A percentile compares a stretch with the other conserved stretches of the same genome.
These are phyloP conservation scores for Leucosporidium creatinivorum DNA, from an alignment of 768 basidiomycete genomes.

Conservation along the genomic window DNA sequence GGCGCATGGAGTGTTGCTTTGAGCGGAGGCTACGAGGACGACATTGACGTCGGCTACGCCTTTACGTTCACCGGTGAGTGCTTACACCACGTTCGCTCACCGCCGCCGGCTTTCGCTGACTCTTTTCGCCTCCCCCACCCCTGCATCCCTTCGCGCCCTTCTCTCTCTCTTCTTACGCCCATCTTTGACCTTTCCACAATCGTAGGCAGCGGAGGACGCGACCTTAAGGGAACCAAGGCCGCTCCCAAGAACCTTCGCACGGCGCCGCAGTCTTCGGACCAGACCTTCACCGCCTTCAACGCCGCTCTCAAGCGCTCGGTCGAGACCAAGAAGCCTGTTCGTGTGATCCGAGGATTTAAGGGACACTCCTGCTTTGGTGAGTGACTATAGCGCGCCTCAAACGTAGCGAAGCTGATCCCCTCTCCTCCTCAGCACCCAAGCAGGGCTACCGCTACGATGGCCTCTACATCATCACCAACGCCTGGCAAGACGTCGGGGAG, in stretches of 20 bases:
- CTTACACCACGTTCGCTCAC: no score
- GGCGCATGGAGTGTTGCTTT: slow-evolving; percentile 81
- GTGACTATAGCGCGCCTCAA: not conserved
- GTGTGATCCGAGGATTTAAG: slow-evolving; percentile 83
- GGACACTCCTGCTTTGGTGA: slow-evolving; percentile 36
- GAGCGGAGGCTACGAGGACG: slow-evolving; percentile 53
- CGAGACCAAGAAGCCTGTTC: slow-evolving; percentile 72
- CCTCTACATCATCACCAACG: slow-evolving; percentile 49
- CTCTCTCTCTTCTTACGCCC: no score
- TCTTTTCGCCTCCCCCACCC: not conserved
- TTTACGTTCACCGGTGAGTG: slow-evolving; percentile 1
- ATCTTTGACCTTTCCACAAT: not conserved
- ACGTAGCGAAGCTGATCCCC: no score
- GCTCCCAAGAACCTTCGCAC: slow-evolving; percentile 86
- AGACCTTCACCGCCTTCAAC: slow-evolving; percentile 8
- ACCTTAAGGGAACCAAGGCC: slow-evolving; percentile 73
- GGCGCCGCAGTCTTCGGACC: slow-evolving; percentile 59
- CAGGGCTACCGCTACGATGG: slow-evolving; percentile 83
- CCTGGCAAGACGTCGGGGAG: not conserved
- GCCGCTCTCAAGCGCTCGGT: slow-evolving; percentile 53
- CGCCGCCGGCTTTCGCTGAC: no score
- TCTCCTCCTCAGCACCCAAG: not conserved
- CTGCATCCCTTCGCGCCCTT: not conserved
- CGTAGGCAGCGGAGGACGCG: slow-evolving; percentile 60
- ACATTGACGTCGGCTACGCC: not conserved